Evolutionary conservation across 1,139 yeast genomes (phyloP), one percentile per base, ranked within the genome.

Genomic region (Scheffersomyces cryptocercus): DNA sequence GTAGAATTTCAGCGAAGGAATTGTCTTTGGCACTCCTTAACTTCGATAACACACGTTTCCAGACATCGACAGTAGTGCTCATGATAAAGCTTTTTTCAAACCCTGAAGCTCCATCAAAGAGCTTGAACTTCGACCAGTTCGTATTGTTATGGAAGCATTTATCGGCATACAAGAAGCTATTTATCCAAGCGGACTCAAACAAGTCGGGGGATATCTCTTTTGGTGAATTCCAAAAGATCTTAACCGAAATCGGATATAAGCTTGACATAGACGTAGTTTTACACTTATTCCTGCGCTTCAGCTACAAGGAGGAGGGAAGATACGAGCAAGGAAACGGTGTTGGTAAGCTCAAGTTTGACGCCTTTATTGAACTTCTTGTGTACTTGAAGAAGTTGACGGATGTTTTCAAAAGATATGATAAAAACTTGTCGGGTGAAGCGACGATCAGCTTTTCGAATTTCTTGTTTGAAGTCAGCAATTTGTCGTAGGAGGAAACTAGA

Each of bases 361-460:
- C 83, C 61, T 88, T 88, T 64, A 90, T 88, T 36, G 96, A 88
- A 59, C 75, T 88, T 44, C 75, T 89, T 53, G 87, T 88, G 29
- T 85, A 88, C 74, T 69, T 88, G 54, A 75, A 89, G 61, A 80
- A 88, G 50, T 76, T 87, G 53, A 88, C 96, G 1, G 91, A 86
- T 58, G 75, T 84, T 6, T 88, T 88, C 69, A 85, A 87, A 59
- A 84, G 83, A 59, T 86, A 80, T 61, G 96, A 88, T 63, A 68
- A 75, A 26, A 89, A 85, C 52, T 78, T 87, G 41, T 84, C 86
- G 36, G 96, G 96, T 10, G 78, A 82, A 40, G 90, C 93, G 4
- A 82, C 89, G 0, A 79, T 88, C 32, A 82, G 84, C 29, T 88
- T 85, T 60, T 88, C 85, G 62, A 90, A 87, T 61, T 88, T 86